Evolutionary conservation across 2,329 filamentous ascomycete species (phyloP).

Genomic region (Hortaea sp.): DNA sequence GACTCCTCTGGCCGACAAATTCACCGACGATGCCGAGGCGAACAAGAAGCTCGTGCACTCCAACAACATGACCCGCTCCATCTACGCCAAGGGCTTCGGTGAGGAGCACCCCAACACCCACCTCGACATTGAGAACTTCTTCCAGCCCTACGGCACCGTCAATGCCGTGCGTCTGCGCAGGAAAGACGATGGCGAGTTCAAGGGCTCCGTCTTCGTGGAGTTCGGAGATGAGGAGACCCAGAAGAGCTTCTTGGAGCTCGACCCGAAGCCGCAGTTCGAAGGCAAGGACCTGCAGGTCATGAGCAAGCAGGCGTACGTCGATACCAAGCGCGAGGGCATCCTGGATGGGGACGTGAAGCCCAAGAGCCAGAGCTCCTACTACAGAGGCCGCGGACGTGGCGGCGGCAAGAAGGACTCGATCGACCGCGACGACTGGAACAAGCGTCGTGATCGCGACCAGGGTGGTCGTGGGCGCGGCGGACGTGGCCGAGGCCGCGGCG

Average conservation of each 20-base stretch:
- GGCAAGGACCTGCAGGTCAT: slow-evolving; percentile 69
- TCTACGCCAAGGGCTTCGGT: slow-evolving; percentile 93
- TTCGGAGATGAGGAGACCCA: slow-evolving; percentile 71
- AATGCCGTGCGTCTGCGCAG: slow-evolving; percentile 83
- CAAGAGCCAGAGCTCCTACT: background rate
- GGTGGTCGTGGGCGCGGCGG: slow-evolving; percentile 1
- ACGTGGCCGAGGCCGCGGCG: slow-evolving; percentile 3
- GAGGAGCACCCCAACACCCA: slow-evolving; percentile 75
- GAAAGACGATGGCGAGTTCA: slow-evolving; percentile 63
- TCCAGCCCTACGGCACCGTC: slow-evolving; percentile 67
- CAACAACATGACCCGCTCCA: slow-evolving; percentile 59
- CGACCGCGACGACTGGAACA: slow-evolving; percentile 9
- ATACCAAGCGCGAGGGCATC: slow-evolving; percentile 37
- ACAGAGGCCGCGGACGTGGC: slow-evolving; percentile 13
- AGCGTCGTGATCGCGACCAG: slow-evolving; percentile 5
- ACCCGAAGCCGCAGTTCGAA: slow-evolving; percentile 77
- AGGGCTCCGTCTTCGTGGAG: slow-evolving; percentile 93
- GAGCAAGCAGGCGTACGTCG: slow-evolving; percentile 77
- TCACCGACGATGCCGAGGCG: slow-evolving; percentile 42
- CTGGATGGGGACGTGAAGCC: slow-evolving; percentile 31
- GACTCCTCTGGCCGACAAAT: slow-evolving; percentile 48
- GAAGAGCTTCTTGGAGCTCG: slow-evolving; percentile 67
- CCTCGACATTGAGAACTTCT: slow-evolving; percentile 90
- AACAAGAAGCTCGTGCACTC: slow-evolving; percentile 48
- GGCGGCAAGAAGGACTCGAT: slow-evolving; percentile 1